These are phyloP conservation scores for Penicillium palitans DNA, from an alignment of 2,329 filamentous ascomycete species.

Conservation along the genomic window DNA sequence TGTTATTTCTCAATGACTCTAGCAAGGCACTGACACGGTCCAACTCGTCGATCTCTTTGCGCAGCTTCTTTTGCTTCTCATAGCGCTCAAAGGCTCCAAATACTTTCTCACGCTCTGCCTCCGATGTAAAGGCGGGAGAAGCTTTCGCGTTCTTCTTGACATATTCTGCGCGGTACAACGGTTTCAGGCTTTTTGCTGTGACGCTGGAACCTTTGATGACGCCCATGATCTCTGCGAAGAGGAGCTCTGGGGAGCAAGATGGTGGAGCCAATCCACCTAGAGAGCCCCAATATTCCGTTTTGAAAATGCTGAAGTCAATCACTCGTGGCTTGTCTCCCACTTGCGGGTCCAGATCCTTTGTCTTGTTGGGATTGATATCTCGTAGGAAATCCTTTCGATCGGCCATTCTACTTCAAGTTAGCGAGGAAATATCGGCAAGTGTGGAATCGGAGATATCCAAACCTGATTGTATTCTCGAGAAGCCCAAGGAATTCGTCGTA, in stretches of 20 bases:
- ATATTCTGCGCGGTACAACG: constrained; percentile 26
- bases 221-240: constrained; percentile 36
- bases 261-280: constrained; percentile 15
- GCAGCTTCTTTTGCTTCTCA: constrained; percentile 22
- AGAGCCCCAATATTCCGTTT: constrained; percentile 30
- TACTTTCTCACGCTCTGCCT: constrained; percentile 19
- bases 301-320: constrained; percentile 32
- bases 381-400: constrained; percentile 17
- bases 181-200: constrained; percentile 16
- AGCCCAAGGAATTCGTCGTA: constrained; percentile 30
- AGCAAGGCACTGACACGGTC: constrained; percentile 26
- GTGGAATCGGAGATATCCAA: not conserved
- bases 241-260: constrained; percentile 22
- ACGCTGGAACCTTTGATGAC: constrained; percentile 31
- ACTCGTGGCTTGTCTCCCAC: not conserved
- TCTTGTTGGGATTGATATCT: not conserved
- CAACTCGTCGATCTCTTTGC: constrained; percentile 18
- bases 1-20: constrained; percentile 14
- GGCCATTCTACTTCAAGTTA: constrained; percentile 10
- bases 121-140: constrained; percentile 26
- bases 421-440: not conserved
- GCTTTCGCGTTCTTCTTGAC: constrained; percentile 18
- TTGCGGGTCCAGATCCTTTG: not conserved
- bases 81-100: constrained; percentile 31
- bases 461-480: constrained; percentile 22